These are phyloP conservation scores for Sporothrix variecibatus DNA, from an alignment of 2,329 filamentous ascomycete species.

Conservation along the genomic window DNA sequence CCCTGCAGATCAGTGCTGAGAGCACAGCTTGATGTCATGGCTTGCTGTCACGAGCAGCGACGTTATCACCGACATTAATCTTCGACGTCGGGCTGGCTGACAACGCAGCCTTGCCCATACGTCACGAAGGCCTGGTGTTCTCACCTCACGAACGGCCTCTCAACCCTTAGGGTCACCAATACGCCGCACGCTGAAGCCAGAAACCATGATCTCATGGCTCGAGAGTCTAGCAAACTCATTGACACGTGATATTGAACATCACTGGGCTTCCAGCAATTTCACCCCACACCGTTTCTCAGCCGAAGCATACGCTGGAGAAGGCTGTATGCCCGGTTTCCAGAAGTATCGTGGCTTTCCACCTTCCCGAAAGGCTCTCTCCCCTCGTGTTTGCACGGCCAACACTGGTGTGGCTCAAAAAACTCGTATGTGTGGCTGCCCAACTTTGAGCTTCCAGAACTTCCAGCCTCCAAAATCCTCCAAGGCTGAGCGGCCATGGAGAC, in stretches of 20 bases:
- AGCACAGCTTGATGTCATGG: not conserved
- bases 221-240: not conserved
- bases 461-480: not conserved
- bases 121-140: not conserved
- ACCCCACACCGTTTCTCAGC: not conserved
- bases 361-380: not conserved
- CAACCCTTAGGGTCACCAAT: not conserved
- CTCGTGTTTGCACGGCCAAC: not conserved
- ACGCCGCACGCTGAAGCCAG: not conserved
- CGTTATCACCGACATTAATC: not conserved
- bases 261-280: conserved; percentile 3
- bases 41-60: not conserved
- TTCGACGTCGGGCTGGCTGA: not conserved
- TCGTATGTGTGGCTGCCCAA: not conserved
- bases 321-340: not conserved
- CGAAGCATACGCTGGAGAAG: not conserved
- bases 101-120: not conserved
- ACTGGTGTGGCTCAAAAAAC: not conserved
- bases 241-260: not conserved
- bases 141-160: not conserved
- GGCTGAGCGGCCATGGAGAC: conserved; percentile 4
- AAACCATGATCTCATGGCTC: conserved; percentile 11
- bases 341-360: not conserved
- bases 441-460: not conserved
- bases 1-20: not conserved